These are phyloP conservation scores for Hericium alpestre DNA, from an alignment of 768 basidiomycete species.

Conservation along the genomic window DNA sequence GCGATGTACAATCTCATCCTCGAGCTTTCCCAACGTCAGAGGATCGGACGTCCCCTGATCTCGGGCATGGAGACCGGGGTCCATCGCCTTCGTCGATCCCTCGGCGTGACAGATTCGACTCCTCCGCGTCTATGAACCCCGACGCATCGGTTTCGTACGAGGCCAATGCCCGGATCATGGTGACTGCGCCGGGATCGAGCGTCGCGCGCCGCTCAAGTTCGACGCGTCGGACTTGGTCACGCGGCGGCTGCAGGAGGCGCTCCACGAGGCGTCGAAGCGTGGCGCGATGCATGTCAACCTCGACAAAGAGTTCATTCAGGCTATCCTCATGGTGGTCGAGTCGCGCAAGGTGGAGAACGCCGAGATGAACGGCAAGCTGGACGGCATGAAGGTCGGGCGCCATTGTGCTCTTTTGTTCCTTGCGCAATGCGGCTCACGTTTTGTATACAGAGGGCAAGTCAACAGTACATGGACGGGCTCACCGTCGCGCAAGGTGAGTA, in stretches of 20 bases:
- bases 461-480: conserved; percentile 85
- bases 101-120: conserved; percentile 18
- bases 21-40: background rate
- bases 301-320: conserved; percentile 64
- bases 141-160: conserved; percentile 7
- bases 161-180: conserved; percentile 27
- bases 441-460: conserved; percentile 65
- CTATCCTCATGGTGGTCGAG: conserved; percentile 57
- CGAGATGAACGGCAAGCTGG: conserved; percentile 66
- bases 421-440: background rate
- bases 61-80: background rate
- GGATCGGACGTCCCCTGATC: background rate
- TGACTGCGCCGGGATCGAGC: conserved; percentile 32
- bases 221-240: conserved; percentile 38
- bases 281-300: conserved; percentile 54
- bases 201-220: conserved; percentile 19
- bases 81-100: background rate
- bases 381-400: conserved; percentile 71
- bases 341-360: conserved; percentile 47
- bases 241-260: conserved; percentile 46
- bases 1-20: background rate
- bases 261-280: conserved; percentile 49
- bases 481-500: conserved; percentile 91
- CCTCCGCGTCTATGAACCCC: conserved; percentile 16
- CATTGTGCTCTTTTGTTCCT: background rate